Conservation (phyloP, 345 rosid genomes). For the Aethionema arabicum region DNA sequence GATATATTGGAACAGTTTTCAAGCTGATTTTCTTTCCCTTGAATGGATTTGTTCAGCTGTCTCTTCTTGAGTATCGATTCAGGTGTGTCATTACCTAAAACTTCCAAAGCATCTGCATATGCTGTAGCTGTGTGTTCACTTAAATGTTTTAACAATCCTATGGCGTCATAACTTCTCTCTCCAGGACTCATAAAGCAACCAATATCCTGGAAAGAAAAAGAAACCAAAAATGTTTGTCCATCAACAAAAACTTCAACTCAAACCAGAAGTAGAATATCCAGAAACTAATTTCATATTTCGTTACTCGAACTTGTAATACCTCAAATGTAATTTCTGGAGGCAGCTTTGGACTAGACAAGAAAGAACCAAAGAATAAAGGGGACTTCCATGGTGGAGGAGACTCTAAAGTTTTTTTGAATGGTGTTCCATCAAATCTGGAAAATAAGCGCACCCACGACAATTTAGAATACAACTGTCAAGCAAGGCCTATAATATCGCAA, state of each 20-base stretch:
- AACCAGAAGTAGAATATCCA: conserved; percentile 15
- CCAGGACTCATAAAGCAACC: conserved; percentile 89
- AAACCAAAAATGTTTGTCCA: conserved; percentile 13
- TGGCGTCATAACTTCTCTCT: conserved; percentile 85
- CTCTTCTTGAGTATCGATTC: conserved; percentile 51
- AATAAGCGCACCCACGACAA: conserved; percentile 21
- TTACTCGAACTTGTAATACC: conserved; percentile 44
- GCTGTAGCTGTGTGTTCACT: conserved; percentile 83
- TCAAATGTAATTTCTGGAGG: conserved; percentile 86
- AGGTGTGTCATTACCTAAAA: conserved; percentile 74
- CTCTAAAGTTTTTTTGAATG: conserved; percentile 70
- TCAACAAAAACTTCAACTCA: conserved; percentile 8
- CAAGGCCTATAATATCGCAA: not conserved
- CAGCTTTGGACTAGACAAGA: conserved; percentile 70
- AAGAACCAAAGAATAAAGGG: conserved; percentile 80
- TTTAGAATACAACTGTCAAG: conserved; percentile 13
- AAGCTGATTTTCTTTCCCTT: conserved; percentile 47
- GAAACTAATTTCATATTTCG: conserved; percentile 8
- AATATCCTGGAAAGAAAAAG: conserved; percentile 60
- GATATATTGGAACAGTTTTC: conserved; percentile 46
- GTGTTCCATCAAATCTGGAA: conserved; percentile 81
- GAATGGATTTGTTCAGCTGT: conserved; percentile 34
- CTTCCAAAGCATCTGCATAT: conserved; percentile 91
- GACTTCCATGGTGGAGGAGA: conserved; percentile 98
- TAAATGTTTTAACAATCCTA: conserved; percentile 85